These are phyloP conservation scores for Mortierella sp. DNA, from an alignment of 371 early-diverging fungal species.

Conservation along the genomic window DNA sequence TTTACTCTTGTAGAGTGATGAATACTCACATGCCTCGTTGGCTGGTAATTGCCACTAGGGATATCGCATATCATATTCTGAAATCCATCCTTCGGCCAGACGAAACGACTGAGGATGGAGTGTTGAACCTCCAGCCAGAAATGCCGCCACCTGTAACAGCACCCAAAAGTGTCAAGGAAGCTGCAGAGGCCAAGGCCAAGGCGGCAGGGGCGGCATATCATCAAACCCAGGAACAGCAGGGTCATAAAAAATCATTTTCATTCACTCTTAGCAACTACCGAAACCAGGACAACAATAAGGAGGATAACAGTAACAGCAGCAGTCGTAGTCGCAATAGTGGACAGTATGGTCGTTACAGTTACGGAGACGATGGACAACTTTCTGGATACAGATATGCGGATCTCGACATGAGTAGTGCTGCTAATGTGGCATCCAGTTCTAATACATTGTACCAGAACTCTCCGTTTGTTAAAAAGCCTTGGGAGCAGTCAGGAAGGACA, in stretches of 20 bases:
- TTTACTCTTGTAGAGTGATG: neutral
- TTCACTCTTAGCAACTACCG: slow-evolving; percentile 16
- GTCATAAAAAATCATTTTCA: slow-evolving; percentile 30
- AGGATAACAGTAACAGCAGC: neutral
- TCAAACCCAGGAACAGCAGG: slow-evolving; percentile 5
- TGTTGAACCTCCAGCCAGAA: slow-evolving; percentile 29
- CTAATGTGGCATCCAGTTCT: slow-evolving; percentile 16
- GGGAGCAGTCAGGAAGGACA: neutral
- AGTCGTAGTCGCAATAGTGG: neutral
- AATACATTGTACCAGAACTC: slow-evolving; percentile 32
- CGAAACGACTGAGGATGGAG: neutral
- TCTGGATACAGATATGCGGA: slow-evolving; percentile 36
- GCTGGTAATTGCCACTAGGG: slow-evolving; percentile 10
- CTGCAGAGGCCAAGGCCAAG: slow-evolving; percentile 45
- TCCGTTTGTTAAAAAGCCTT: slow-evolving; percentile 18
- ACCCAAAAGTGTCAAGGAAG: slow-evolving; percentile 31
- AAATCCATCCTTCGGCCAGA: slow-evolving; percentile 28
- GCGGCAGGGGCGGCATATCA: slow-evolving; percentile 12
- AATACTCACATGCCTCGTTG: too few species aligned
- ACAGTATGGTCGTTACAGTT: slow-evolving; percentile 10
- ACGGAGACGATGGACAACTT: slow-evolving; percentile 23
- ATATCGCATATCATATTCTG: slow-evolving; percentile 49
- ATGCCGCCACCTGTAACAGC: slow-evolving; percentile 31
- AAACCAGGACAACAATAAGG: slow-evolving; percentile 2
- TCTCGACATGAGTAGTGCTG: slow-evolving; percentile 23